Conservation (phyloP, 441 rosid genomes). For the Arabidopsis lyrata region DNA sequence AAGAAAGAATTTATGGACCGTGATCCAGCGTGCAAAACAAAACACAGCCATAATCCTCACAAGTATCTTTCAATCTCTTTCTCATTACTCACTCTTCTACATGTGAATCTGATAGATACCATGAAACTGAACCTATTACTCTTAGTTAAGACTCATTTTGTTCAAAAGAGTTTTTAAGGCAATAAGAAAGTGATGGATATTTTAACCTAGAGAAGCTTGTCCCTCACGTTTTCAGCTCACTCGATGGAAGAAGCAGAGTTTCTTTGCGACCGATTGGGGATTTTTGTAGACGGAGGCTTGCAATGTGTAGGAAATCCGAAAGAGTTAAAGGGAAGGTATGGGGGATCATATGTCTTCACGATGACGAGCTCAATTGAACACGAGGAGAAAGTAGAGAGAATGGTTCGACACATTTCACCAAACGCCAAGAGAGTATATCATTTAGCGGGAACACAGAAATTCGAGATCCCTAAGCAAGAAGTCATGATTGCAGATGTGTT, state of each 20-base stretch:
- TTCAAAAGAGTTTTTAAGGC: neutral
- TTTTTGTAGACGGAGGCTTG: slow-evolving; percentile 86
- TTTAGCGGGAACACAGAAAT: slow-evolving; percentile 89
- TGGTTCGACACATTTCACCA: slow-evolving; percentile 67
- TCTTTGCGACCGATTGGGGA: slow-evolving; percentile 87
- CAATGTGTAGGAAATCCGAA: slow-evolving; percentile 92
- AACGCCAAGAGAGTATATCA: slow-evolving; percentile 78
- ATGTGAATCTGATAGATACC: neutral
- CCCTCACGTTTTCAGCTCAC: slow-evolving; percentile 67
- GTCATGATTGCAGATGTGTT: slow-evolving; percentile 74
- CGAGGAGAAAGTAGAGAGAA: slow-evolving; percentile 67
- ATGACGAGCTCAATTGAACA: slow-evolving; percentile 70
- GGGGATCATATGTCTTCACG: slow-evolving; percentile 82
- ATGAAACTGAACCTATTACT: neutral
- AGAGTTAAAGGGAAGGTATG: slow-evolving; percentile 90
- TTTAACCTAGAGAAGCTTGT: slow-evolving; percentile 30
- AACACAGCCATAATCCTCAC: slow-evolving; percentile 91
- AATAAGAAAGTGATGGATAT: neutral
- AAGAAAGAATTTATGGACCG: slow-evolving; percentile 88
- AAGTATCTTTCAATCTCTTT: slow-evolving; percentile 52
- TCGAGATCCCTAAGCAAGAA: slow-evolving; percentile 84
- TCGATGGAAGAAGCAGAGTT: slow-evolving; percentile 99
- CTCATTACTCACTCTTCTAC: neutral
- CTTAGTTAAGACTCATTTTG: neutral
- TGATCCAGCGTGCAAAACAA: slow-evolving; percentile 82